Evolutionary conservation across 2,329 filamentous ascomycete genomes (phyloP).

Genomic region (Scedosporium dehoogii): DNA sequence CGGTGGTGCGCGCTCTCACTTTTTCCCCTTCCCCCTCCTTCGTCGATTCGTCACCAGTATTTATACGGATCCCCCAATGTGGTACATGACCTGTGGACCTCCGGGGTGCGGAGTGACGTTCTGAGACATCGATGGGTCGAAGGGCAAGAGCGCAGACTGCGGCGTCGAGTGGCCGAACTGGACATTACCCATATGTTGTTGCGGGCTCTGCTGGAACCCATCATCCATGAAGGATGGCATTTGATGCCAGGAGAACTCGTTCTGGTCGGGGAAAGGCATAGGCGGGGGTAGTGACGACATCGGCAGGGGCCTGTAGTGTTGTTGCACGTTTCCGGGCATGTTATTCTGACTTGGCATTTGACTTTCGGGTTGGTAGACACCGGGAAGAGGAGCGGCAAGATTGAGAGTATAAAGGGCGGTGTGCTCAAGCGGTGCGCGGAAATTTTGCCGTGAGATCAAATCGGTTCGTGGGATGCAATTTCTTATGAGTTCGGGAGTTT

Average conservation of each 20-base stretch:
- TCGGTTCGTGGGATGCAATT: conserved; percentile 45
- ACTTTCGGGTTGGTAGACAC: neutral
- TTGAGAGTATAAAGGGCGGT: conserved; percentile 23
- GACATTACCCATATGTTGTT: neutral
- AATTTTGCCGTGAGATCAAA: conserved; percentile 53
- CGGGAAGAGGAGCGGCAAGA: neutral
- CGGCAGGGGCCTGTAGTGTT: neutral
- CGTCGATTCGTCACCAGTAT: neutral
- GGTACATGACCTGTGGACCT: neutral
- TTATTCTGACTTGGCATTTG: neutral
- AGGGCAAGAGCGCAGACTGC: neutral
- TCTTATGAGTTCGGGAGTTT: conserved; percentile 23
- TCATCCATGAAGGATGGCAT: conserved; percentile 2
- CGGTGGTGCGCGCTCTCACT: neutral
- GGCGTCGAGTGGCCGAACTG: neutral
- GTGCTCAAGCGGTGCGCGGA: conserved; percentile 56
- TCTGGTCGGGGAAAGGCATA: conserved; percentile 1
- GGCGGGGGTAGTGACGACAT: neutral
- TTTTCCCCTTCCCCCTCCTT: neutral
- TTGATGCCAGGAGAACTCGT: conserved; percentile 2
- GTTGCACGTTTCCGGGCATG: neutral
- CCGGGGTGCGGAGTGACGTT: neutral
- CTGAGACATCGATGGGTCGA: neutral
- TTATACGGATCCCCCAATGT: neutral
- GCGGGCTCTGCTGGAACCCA: neutral